Evolutionary conservation across 305 asterid species (phyloP), one percentile per base, ranked within the genome.

Genomic region (Ajuga reptans): DNA sequence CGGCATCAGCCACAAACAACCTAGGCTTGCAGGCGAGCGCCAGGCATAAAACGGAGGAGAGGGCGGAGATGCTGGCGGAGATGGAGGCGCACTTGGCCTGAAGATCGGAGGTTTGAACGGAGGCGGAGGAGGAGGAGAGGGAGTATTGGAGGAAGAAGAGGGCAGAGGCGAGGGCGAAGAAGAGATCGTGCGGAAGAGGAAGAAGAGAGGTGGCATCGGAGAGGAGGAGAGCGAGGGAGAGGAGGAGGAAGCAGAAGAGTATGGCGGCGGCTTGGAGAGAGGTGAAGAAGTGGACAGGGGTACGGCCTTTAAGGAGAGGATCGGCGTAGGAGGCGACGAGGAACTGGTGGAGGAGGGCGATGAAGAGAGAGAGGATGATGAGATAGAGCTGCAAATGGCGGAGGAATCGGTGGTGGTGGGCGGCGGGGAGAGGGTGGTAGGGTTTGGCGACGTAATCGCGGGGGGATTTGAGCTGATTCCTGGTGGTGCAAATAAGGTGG

Each of bases 51-150:
- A 74, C 61, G 12, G 90, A 77, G 3, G 86, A 81, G 33, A 87
- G 79, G 5, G 84, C 87, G 33, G 89, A 85, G 58, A 92, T 73
- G 60, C 61, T 64, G 29, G 84, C 96, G 3, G 95, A 85, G 33
- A 84, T 55, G 18, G 90, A 77, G 63, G 73, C 85, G 58, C 97
- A 88, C 73, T 84, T 78, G 9, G 96, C 96, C 78, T 92, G 93
- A 61, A 92, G 91, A 78, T 87, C 98, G 29, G 97, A 92, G 37
- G 90, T 90, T 77, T 90, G 97, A 37, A 82, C 83, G 21, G 92
- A 76, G 24, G 95, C 85, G 17, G 91, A 67, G 18, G 92, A 72
- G 4, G 90, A 72, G 36, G 88, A 81, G 66, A 86, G 78, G 5
- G 84, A 80, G 72, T 81, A 88, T 16, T 85, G 84, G 72, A 90